phyloP scores from a whole-genome alignment of 352 stramenopile species.

The Globisporangium barbulae region DNA sequence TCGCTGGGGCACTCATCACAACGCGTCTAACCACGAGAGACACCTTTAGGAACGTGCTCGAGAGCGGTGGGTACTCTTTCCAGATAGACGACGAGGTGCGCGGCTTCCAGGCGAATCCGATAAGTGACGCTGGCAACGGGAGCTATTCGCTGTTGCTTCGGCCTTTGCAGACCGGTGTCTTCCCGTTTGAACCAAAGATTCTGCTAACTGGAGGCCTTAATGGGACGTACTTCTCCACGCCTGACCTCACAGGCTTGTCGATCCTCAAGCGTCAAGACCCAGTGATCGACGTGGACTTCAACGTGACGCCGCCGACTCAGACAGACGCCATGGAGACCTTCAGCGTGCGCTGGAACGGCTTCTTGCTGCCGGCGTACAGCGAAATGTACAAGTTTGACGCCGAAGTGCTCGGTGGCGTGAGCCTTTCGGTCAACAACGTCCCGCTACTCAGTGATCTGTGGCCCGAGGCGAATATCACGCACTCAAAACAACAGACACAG shows the following conservation, averaged over 20 bases:
- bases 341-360: constrained; percentile 57
- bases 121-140: constrained; percentile 33
- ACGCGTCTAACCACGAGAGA: constrained; percentile 46
- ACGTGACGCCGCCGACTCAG: constrained; percentile 24
- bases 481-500: constrained; percentile 11
- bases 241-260: constrained; percentile 24
- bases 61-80: constrained; percentile 50
- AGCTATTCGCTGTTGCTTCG: constrained; percentile 39
- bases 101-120: constrained; percentile 20
- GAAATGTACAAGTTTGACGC: constrained; percentile 59
- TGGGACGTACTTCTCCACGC: constrained; percentile 39
- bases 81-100: constrained; percentile 25
- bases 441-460: constrained; percentile 20
- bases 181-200: constrained; percentile 45
- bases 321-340: constrained; percentile 46
- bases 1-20: constrained; percentile 31
- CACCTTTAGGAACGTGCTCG: constrained; percentile 41
- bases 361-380: constrained; percentile 39
- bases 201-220: constrained; percentile 56
- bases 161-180: constrained; percentile 19
- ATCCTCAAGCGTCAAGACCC: constrained; percentile 33
- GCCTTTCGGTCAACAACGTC: constrained; percentile 23
- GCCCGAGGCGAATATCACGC: constrained; percentile 17
- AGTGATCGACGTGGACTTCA: constrained; percentile 49
- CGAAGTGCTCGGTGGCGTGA: constrained; percentile 29